Conservation (phyloP, 371 early-diverging fungal species). For the Actinomortierella wolfii region DNA sequence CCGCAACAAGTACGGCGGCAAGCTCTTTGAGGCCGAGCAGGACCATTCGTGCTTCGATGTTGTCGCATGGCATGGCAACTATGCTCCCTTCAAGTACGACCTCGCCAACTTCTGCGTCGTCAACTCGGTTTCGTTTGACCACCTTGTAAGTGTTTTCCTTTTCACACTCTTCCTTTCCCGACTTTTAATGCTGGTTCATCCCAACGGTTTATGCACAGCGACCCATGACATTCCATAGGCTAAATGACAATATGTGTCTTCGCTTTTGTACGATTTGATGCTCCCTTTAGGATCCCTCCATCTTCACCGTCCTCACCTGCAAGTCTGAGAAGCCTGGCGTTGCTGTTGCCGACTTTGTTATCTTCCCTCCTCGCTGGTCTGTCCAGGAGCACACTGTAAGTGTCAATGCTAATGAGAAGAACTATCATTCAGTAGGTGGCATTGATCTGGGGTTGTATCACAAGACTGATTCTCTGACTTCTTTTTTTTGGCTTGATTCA, state of each 20-base stretch:
- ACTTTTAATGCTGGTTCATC: not conserved
- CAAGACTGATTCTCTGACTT: not conserved
- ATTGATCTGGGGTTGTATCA: not conserved
- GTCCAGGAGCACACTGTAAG: slow-evolving; percentile 85
- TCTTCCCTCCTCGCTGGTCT: slow-evolving; percentile 97
- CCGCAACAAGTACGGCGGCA: slow-evolving; percentile 84
- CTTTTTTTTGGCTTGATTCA: not conserved
- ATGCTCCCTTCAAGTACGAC: slow-evolving; percentile 95
- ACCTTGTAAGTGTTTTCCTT: slow-evolving; percentile 60
- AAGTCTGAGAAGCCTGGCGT: slow-evolving; percentile 88
- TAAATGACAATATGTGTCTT: not conserved
- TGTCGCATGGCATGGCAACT: slow-evolving; percentile 98
- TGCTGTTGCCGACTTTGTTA: slow-evolving; percentile 95
- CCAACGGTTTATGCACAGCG: not conserved
- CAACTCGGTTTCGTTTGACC: slow-evolving; percentile 92
- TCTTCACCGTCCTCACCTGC: slow-evolving; percentile 94
- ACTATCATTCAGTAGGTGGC: not conserved
- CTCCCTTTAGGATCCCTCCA: slow-evolving; percentile 81
- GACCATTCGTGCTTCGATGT: slow-evolving; percentile 93
- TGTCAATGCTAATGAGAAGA: too few species aligned
- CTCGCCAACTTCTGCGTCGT: slow-evolving; percentile 83
- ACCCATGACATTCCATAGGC: not conserved
- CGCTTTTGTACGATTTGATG: not conserved
- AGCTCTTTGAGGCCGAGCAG: slow-evolving; percentile 75
- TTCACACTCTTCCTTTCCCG: not conserved